Percentiles rank a stretch among this genome's conserved stretches.
Evolutionary conservation across 2,329 filamentous ascomycete species (phyloP).

Genomic region (Sordariomycetes sp.): DNA sequence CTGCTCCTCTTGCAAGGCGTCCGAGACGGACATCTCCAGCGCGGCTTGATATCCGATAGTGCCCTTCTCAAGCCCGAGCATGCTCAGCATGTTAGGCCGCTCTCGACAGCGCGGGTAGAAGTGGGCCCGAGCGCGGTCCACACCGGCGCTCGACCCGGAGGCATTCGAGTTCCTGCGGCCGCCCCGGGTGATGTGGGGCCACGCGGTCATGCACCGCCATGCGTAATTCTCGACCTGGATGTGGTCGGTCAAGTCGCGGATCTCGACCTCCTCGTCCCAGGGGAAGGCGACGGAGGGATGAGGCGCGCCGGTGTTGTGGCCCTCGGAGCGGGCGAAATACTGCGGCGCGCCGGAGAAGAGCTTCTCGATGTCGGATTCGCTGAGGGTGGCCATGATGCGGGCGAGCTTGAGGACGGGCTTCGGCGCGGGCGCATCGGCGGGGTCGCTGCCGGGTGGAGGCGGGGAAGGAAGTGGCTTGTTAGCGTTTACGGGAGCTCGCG

Average conservation of each 20-base stretch:
- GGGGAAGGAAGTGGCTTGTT: conserved; percentile 46
- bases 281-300: conserved; percentile 54
- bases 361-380: conserved; percentile 47
- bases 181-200: conserved; percentile 39
- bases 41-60: conserved; percentile 58
- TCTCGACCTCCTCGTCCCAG: conserved; percentile 48
- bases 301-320: conserved; percentile 44
- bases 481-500: conserved; percentile 26
- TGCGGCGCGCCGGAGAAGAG: conserved; percentile 67
- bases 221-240: conserved; percentile 48
- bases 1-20: conserved; percentile 50
- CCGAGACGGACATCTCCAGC: conserved; percentile 50
- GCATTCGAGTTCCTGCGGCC: conserved; percentile 2
- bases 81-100: conserved; percentile 58
- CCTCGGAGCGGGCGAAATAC: conserved; percentile 49
- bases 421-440: conserved; percentile 16
- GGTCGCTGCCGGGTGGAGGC: conserved; percentile 28
- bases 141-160: background rate
- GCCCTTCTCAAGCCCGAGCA: conserved; percentile 58
- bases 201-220: conserved; percentile 49
- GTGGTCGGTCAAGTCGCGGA: conserved; percentile 53
- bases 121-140: conserved; percentile 34
- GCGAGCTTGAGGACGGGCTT: conserved; percentile 36
- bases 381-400: conserved; percentile 46
- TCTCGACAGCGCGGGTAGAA: conserved; percentile 47